Evolutionary conservation across 2,329 filamentous ascomycete species (phyloP).

Genomic region (Chrysoporthe deuterocubensis): DNA sequence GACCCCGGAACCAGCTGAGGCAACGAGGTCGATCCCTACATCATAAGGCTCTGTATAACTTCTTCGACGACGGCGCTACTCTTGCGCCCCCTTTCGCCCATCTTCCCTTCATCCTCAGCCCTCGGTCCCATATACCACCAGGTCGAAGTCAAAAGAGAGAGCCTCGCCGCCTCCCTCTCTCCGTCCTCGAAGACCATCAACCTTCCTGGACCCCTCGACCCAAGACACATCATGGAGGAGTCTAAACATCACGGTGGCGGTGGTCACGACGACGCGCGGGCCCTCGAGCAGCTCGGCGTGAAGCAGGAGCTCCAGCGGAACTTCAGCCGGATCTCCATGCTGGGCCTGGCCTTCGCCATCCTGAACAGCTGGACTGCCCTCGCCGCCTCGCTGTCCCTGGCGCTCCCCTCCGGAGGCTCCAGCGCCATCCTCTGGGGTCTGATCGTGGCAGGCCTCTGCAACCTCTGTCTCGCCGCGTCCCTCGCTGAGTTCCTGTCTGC

Average conservation of each 20-base stretch:
- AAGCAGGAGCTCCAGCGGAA: conserved; percentile 55
- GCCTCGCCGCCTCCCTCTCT: not conserved
- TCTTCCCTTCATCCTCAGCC: not conserved
- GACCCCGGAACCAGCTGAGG: conserved; percentile 11
- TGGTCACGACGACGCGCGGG: conserved; percentile 39
- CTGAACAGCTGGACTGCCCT: conserved; percentile 57
- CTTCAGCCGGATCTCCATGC: conserved; percentile 53
- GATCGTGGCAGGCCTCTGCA: conserved; percentile 66
- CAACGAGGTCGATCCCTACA: conserved; percentile 26
- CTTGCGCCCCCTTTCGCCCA: not conserved
- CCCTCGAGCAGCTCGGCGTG: conserved; percentile 50
- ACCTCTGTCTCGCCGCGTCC: conserved; percentile 69
- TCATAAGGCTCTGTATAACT: conserved; percentile 14
- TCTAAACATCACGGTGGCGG: conserved; percentile 8
- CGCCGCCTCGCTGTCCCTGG: conserved; percentile 50
- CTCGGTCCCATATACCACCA: not conserved
- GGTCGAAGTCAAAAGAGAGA: not conserved
- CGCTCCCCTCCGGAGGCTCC: conserved; percentile 70
- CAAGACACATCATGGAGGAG: conserved; percentile 19
- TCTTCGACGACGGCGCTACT: not conserved
- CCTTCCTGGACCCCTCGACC: not conserved
- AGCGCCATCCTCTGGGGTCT: conserved; percentile 76
- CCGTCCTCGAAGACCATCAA: not conserved
- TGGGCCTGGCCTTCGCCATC: conserved; percentile 53
- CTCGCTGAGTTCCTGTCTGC: conserved; percentile 73